Percentiles rank a stretch among this genome's conserved stretches.
These are phyloP conservation scores for Plenodomus lindquistii DNA, from an alignment of 2,329 filamentous ascomycete genomes.

Conservation along the genomic window DNA sequence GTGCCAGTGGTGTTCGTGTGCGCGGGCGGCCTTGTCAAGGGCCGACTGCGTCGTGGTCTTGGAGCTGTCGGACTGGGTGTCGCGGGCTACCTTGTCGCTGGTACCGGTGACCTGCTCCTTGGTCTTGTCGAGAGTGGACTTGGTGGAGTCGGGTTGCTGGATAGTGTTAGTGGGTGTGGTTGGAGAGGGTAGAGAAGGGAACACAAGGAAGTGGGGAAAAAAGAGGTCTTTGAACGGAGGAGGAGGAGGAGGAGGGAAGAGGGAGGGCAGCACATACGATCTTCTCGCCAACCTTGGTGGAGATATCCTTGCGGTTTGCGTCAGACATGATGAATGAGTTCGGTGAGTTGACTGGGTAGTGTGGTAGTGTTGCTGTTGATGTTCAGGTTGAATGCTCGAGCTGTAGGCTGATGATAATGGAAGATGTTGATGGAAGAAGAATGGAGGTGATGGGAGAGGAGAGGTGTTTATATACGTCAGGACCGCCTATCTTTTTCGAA, in stretches of 20 bases:
- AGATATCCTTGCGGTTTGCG: slow-evolving; percentile 64
- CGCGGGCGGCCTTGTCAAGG: slow-evolving; percentile 48
- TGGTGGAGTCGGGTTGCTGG: slow-evolving; percentile 61
- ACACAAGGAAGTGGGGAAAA: background rate
- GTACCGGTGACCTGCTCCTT: slow-evolving; percentile 61
- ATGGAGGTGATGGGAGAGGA: background rate
- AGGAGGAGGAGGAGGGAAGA: background rate
- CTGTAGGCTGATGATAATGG: slow-evolving; percentile 9
- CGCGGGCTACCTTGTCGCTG: slow-evolving; percentile 56
- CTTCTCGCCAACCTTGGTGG: slow-evolving; percentile 59
- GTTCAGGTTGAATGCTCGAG: slow-evolving; percentile 17
- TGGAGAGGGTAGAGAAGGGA: background rate
- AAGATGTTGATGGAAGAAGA: slow-evolving; percentile 22
- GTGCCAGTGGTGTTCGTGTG: too few species aligned
- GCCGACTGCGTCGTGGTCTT: slow-evolving; percentile 60
- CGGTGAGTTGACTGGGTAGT: slow-evolving; percentile 27
- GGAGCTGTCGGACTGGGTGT: slow-evolving; percentile 47
- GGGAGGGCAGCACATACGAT: slow-evolving; percentile 11
- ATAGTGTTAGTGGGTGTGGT: background rate
- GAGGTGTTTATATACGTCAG: slow-evolving; percentile 26
- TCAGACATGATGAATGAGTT: slow-evolving; percentile 60
- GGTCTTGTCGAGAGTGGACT: slow-evolving; percentile 64
- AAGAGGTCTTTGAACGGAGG: background rate
- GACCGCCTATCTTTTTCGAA: slow-evolving; percentile 5
- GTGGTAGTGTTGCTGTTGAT: slow-evolving; percentile 12